phyloP scores from a whole-genome alignment of 2,329 filamentous ascomycete genomes.

The Paraconiothyrium sp. region DNA sequence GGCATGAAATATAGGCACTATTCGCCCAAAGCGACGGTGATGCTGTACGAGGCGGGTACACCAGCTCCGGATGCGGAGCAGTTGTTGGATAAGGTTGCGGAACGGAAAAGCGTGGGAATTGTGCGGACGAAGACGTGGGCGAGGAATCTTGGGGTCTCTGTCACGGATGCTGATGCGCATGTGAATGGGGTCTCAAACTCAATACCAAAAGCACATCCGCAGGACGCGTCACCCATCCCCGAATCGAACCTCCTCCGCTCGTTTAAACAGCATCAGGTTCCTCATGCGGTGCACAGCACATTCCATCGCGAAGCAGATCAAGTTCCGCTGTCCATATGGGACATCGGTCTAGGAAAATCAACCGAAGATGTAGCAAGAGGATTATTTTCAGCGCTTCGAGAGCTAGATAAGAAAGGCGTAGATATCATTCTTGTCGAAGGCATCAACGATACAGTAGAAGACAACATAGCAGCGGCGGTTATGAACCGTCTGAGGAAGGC shows the following conservation, averaged over 20 bases:
- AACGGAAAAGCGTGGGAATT: conserved; percentile 48
- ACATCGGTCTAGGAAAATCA: conserved; percentile 76
- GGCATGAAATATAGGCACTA: conserved; percentile 99
- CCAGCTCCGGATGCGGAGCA: conserved; percentile 41
- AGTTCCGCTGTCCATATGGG: conserved; percentile 59
- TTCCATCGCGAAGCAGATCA: conserved; percentile 15
- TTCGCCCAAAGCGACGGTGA: conserved; percentile 85
- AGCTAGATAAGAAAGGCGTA: conserved; percentile 81
- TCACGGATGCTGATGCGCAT: conserved; percentile 10
- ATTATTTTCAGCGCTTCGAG: conserved; percentile 85
- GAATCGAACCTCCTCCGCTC: conserved; percentile 47
- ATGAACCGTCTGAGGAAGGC: conserved; percentile 63
- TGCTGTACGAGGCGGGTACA: conserved; percentile 76
- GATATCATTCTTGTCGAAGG: conserved; percentile 92
- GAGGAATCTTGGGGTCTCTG: conserved; percentile 29
- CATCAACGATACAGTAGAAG: conserved; percentile 72
- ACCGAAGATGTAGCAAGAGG: conserved; percentile 82
- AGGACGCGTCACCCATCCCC: not conserved
- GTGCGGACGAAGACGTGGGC: conserved; percentile 47
- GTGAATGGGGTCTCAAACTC: conserved; percentile 22
- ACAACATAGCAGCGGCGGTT: conserved; percentile 79
- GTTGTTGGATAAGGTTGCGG: conserved; percentile 35
- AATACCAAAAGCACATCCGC: not conserved
- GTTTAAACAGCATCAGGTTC: conserved; percentile 45
- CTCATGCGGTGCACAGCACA: conserved; percentile 35